Base-by-base conservation (phyloP, 129 eudicot genomes). In the Smallanthus sonchifolius region DNA sequence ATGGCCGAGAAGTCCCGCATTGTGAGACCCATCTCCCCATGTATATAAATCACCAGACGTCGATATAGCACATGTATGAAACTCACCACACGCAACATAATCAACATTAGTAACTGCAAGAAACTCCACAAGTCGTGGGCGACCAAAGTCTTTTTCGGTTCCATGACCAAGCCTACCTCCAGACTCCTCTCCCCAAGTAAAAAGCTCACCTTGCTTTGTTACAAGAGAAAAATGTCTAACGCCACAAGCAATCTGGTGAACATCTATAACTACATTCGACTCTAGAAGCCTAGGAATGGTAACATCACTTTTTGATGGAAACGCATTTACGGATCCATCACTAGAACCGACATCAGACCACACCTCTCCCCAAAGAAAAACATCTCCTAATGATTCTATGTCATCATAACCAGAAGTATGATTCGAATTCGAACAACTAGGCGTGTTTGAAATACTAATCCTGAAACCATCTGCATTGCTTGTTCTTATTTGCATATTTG, bases 111-210 rank as follows among this genome's bases (percentile, higher is more conserved):
- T 83, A 63, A 83, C 83, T 13, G 95, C 80, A 7, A 91, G 84
- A 62, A 81, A 86, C 39, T 91, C 97, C 47, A 88, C 96, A 15
- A 91, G 84, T 0, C 75, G 88, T 38, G 97, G 97, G 3, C 80
- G 87, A 37, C 83, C 77, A 65, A 88, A 84, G 70, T 88, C 85
- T 32, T 79, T 84, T 62, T 88, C 97, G 13, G 82, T 67, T 72
- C 97, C 97, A 62, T 91, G 97, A 30, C 97, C 97, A 39, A 91
- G 87, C 56, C 96, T 79, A 0, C 97, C 97, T 32, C 97, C 97
- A n/a, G 92, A 86, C 77, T 91, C 97, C 75, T 88, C 96, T 11
- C 97, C 97, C 96, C 97, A 91, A 6, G 40, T 37, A 37, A 37
- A 37, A 37, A 37, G 40, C 40, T 37, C 40, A 37, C 40, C 40